phyloP scores from a whole-genome alignment of 2,329 filamentous ascomycete species.

The Harringtonia lauricola region DNA sequence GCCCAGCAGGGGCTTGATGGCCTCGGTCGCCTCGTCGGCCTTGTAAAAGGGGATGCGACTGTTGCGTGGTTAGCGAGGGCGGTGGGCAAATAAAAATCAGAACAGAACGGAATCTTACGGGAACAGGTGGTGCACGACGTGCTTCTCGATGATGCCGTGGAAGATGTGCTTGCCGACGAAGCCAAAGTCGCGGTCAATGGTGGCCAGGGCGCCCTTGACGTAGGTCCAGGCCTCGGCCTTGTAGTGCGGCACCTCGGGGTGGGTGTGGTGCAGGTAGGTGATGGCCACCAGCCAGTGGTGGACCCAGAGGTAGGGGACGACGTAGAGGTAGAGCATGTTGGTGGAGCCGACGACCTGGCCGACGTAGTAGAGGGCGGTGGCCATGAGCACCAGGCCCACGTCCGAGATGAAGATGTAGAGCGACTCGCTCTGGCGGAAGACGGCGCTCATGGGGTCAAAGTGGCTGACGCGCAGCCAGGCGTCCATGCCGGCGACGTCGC shows the following conservation, averaged over 20 bases:
- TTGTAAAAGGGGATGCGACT: constrained; percentile 61
- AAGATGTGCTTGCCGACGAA: constrained; percentile 83
- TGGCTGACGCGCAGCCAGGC: constrained; percentile 74
- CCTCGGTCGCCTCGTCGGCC: constrained; percentile 14
- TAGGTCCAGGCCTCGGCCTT: constrained; percentile 77
- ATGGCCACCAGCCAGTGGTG: constrained; percentile 99
- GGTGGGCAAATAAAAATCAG: neutral
- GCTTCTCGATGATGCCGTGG: constrained; percentile 92
- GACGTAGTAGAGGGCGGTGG: constrained; percentile 52
- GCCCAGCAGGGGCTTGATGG: constrained; percentile 74
- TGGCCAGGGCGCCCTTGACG: constrained; percentile 81
- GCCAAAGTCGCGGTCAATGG: constrained; percentile 91
- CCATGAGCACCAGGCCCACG: constrained; percentile 59
- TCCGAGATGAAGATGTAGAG: constrained; percentile 81
- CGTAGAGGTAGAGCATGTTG: constrained; percentile 91
- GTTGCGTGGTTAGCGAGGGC: neutral
- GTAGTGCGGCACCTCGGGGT: constrained; percentile 88
- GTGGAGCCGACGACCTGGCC: constrained; percentile 68
- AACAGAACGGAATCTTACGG: constrained; percentile 26
- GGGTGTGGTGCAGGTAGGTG: constrained; percentile 93
- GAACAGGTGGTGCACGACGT: constrained; percentile 90
- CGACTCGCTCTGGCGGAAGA: constrained; percentile 87
- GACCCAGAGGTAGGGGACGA: constrained; percentile 90
- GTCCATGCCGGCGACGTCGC: too few species aligned
- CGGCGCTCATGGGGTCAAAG: constrained; percentile 76